These are phyloP conservation scores for Ophiocordyceps camponoti-saundersi DNA, from an alignment of 2,329 filamentous ascomycete genomes.

Conservation along the genomic window DNA sequence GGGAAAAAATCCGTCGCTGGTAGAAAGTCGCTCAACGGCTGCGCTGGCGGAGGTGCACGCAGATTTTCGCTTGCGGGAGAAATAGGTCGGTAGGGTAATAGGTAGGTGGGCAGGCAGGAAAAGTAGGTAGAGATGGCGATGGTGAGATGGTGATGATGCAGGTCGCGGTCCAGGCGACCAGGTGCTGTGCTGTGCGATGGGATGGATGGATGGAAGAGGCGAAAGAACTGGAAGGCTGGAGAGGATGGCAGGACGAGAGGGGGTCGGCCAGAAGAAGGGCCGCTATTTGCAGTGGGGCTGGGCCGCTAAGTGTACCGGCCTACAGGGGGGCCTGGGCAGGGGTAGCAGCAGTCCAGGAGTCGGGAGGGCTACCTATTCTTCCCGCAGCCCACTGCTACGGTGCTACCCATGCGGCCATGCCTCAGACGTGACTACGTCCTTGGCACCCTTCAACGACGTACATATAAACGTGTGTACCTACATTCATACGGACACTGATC, in stretches of 20 bases:
- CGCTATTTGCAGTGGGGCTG: constrained; percentile 1
- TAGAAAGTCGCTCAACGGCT: background rate
- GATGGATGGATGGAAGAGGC: background rate
- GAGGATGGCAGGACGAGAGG: background rate
- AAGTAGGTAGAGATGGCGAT: background rate
- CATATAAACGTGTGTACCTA: too few species aligned
- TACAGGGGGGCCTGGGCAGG: background rate
- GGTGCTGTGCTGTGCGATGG: constrained; percentile 2
- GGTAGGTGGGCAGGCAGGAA: background rate
- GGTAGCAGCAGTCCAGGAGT: too few species aligned
- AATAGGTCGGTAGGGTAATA: too few species aligned
- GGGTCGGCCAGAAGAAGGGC: constrained; percentile 6
- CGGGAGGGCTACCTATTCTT: too few species aligned
- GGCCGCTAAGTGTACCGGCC: background rate
- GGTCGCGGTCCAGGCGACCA: background rate
- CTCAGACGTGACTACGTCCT: too few species aligned
- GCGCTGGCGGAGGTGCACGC: too few species aligned
- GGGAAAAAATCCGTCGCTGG: background rate
- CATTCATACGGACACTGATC: too few species aligned
- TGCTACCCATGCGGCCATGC: too few species aligned
- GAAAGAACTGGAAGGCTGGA: background rate
- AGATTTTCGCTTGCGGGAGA: too few species aligned
- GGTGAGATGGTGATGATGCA: constrained; percentile 1
- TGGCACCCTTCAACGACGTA: background rate
- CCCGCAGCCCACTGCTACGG: too few species aligned